phyloP scores from a whole-genome alignment of 257 asterid genomes.

The Solanum stenotomum region DNA sequence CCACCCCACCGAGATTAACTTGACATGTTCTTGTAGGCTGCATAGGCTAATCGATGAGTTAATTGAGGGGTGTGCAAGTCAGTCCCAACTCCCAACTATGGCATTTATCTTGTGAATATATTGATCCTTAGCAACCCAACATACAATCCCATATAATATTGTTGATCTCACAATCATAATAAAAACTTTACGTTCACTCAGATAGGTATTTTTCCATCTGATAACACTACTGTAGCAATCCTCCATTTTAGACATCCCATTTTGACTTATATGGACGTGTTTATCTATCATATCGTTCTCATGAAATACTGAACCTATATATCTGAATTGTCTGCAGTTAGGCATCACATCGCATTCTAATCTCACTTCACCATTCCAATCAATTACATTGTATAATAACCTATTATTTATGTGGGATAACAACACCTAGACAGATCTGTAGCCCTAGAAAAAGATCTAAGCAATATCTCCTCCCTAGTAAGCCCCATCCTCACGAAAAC shows the following conservation, averaged over 20 bases:
- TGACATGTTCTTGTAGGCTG: neutral
- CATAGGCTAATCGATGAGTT: neutral
- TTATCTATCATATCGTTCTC: neutral
- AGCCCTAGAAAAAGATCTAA: neutral
- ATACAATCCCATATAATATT: neutral
- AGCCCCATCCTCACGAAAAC: neutral
- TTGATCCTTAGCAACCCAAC: neutral
- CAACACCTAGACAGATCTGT: neutral
- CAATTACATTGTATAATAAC: neutral
- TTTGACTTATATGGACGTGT: neutral
- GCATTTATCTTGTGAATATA: neutral
- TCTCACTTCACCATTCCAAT: neutral
- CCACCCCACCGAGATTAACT: neutral
- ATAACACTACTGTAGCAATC: neutral
- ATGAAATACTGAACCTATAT: neutral
- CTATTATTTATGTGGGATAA: neutral
- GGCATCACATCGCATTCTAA: neutral
- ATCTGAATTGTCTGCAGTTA: neutral
- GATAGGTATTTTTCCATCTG: neutral
- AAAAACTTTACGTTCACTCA: neutral
- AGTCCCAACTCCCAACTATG: neutral
- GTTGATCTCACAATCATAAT: neutral
- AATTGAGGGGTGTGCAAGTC: neutral
- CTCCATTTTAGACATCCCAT: neutral
- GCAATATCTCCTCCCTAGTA: neutral